Base-by-base conservation (phyloP, 495 filamentous ascomycete genomes). In the Penicillium robsamsonii region DNA sequence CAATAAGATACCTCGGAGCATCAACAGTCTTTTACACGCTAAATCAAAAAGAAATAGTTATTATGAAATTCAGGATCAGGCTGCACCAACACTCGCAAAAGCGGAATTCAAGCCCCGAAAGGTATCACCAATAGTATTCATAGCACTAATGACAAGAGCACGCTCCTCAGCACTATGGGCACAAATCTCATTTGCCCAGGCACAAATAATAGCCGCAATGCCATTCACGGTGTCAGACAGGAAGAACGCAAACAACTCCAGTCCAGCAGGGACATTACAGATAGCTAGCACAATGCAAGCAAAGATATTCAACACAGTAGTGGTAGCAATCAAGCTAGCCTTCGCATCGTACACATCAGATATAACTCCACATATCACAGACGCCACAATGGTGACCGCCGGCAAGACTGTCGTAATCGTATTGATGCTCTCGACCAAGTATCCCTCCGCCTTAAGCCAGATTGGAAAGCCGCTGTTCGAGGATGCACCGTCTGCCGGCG, bases 161-260 rank as follows among this genome's bases (percentile, higher is more conserved):
- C 82, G 66, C 63, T 85, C 81, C 68, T 85, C 82, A 25, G 78
- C 77, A 46, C 80, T 79, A 25, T 72, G 71, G 10, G 66, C 66
- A 57, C 81, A 83, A 37, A 84, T 82, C 55, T 85, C 82, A 56
- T 82, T 75, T 9, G 78, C 80, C 80, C 80, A 84, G 3, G 66
- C 63, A 47, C 62, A 68, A 7, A 68, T 59, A 33, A 64, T 63
- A 29, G 60, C 60, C 20, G 65, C 65, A 27, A 68, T 66, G 0
- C 65, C 65, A 42, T 66, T 56, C 4, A 63, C 65, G 17, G 65
- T 68, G 30, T 63, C 63, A 33, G 63, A 66, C 9, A 68, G 44
- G 53, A 68, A 68, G 58, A 78, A 81, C 0, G 78, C 75, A 44
- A 81, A 75, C 61, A 76, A 79, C 51, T 77, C 77, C 25, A 79